phyloP scores from a whole-genome alignment of 2,329 filamentous ascomycete species.

The Sporothrix euskadiensis region DNA sequence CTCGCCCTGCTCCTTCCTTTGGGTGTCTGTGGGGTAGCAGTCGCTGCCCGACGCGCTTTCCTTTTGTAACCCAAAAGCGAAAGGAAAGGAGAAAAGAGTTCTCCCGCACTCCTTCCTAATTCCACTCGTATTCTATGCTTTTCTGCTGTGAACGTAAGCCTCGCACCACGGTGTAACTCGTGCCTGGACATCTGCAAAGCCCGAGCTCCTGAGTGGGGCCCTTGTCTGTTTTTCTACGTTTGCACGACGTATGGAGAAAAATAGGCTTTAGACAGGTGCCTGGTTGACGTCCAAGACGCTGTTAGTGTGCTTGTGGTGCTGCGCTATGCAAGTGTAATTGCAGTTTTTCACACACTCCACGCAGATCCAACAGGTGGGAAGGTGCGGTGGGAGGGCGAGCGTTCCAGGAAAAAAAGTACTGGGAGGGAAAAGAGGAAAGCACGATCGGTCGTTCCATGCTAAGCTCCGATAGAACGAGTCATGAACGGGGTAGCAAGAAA shows the following conservation, averaged over 20 bases:
- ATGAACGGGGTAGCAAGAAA: background rate
- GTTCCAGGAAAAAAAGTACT: background rate
- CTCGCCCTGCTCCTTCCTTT: background rate
- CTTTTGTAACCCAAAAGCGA: background rate
- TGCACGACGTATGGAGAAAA: background rate
- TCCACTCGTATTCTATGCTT: background rate
- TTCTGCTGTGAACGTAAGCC: conserved; percentile 5
- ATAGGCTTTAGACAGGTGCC: background rate
- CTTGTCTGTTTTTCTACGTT: background rate
- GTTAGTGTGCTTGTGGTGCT: background rate
- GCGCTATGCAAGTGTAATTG: background rate
- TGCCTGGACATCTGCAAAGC: conserved; percentile 3
- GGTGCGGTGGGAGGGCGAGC: background rate
- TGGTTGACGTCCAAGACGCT: background rate
- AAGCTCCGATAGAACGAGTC: conserved; percentile 1
- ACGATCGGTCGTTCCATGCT: conserved; percentile 7
- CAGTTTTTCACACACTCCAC: background rate
- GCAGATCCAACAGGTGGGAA: background rate
- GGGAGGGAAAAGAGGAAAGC: background rate
- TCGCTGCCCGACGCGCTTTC: background rate
- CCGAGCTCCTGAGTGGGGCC: conserved; percentile 3
- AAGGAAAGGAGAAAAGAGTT: background rate
- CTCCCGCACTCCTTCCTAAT: background rate
- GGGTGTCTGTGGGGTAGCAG: background rate
- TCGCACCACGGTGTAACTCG: conserved; percentile 3